Evolutionary conservation across 345 rosid species (phyloP), one percentile per base, ranked within the genome.

Genomic region (Citrus unshiu): DNA sequence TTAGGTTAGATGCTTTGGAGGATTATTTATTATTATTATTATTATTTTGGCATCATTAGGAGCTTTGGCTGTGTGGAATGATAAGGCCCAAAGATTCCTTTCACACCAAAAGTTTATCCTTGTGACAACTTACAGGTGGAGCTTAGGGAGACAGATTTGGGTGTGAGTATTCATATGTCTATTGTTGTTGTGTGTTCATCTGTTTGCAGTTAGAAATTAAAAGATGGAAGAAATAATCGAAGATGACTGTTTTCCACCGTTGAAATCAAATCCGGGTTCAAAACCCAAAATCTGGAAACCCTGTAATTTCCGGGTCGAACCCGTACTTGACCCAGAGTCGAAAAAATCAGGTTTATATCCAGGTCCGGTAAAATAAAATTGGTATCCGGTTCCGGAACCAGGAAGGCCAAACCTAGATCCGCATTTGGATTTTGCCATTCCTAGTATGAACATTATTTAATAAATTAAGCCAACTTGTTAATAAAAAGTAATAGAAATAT

Each of bases 1-100:
- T 85, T 96, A 85, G 98, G 91, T 72, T 96, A 98, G 98, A 24
- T 94, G 79, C 90, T 34, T 95, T 81, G 98, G 99, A 32, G 99
- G 99, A 43, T 81, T 96, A 84, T 34, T n/a, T n/a, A n/a, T 80
- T 96, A 84, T 34, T 34, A 34, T 34, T 34, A 34, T 34, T 81
- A 97, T 51, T 94, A 2, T 84, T 86, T 96, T 96, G 51, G 95
- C 91, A 0, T 56, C 88, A 34, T 81, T 96, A 22, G 98, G 98
- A 68, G 66, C 88, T 32, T 73, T 89, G 65, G 95, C 92, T 76
- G 91, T 86, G 82, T 89, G 92, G 87, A 93, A 94, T 75, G 99
- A 96, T 78, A 96, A 94, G 88, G 99, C 99, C 22, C 98, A 3
- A 90, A 73, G 70, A 84, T 87, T 80, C 98, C 98, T 32, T 96